Evolutionary conservation across 257 asterid genomes (phyloP).

Genomic region (Nyctanthes arbortristis): DNA sequence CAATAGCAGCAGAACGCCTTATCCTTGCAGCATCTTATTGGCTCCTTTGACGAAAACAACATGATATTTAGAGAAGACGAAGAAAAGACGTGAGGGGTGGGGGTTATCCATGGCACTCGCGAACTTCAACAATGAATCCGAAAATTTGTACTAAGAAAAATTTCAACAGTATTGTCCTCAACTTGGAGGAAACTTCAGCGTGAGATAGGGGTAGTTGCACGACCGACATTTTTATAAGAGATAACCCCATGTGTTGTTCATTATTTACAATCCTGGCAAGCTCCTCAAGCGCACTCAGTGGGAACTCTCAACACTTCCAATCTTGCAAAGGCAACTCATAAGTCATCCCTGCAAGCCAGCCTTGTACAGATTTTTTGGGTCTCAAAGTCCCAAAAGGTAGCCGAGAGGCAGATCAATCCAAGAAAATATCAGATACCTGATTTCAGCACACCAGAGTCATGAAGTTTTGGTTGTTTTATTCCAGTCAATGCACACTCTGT

Average conservation of each 20-base stretch:
- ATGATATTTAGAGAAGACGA: too few relatives aligned
- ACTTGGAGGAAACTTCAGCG: slow-evolving; percentile 21
- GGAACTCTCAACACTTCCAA: slow-evolving; percentile 13
- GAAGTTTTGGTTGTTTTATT: slow-evolving; percentile 34
- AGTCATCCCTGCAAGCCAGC: slow-evolving; percentile 15
- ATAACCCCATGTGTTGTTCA: background rate
- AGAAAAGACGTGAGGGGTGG: too few relatives aligned
- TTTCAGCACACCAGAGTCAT: slow-evolving; percentile 17
- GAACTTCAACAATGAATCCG: slow-evolving; percentile 10
- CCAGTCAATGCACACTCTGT: slow-evolving; percentile 34
- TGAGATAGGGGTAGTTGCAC: slow-evolving; percentile 10
- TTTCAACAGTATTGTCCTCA: slow-evolving; percentile 18
- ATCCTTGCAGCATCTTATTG: slow-evolving; percentile 17
- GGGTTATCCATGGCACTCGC: slow-evolving; percentile 21
- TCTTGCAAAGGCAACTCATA: slow-evolving; percentile 13
- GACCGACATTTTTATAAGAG: slow-evolving; percentile 5
- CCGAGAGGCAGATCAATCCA: slow-evolving; percentile 3
- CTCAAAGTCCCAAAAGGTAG: slow-evolving; percentile 8
- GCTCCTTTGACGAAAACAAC: too few relatives aligned
- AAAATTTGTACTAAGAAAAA: slow-evolving; percentile 24
- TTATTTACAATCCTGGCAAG: slow-evolving; percentile 12
- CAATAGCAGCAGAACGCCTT: slow-evolving; percentile 2
- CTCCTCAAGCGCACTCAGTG: slow-evolving; percentile 4
- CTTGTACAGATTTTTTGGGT: slow-evolving; percentile 8
- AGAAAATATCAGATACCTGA: background rate